Evolutionary conservation across 495 filamentous ascomycete genomes (phyloP).

Genomic region (Penicillium simplicissimum): DNA sequence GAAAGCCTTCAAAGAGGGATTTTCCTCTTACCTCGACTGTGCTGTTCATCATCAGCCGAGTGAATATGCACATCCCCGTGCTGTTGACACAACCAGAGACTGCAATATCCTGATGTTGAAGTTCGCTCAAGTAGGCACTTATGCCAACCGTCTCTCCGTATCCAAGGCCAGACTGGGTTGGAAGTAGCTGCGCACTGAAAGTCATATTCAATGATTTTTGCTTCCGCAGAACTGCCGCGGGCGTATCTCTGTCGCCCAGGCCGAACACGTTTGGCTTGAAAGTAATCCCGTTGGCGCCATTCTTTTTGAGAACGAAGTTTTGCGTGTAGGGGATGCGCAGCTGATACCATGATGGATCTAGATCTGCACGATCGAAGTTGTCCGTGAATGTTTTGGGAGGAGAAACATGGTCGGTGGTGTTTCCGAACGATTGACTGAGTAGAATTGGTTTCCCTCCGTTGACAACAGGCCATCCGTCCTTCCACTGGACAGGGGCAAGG

Average conservation of each 20-base stretch:
- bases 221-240: not conserved
- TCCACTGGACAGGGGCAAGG: not conserved
- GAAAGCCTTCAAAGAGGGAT: not conserved
- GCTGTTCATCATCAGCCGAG: not conserved
- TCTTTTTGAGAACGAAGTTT: not conserved
- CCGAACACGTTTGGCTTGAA: not conserved
- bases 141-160: not conserved
- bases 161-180: not conserved
- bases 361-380: not conserved
- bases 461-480: not conserved
- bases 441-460: not conserved
- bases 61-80: constrained; percentile 1
- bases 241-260: not conserved
- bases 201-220: not conserved
- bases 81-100: not conserved
- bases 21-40: not conserved
- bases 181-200: not conserved
- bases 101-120: not conserved
- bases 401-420: not conserved
- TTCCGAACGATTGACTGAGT: not conserved
- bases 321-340: not conserved
- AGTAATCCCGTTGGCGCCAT: not conserved
- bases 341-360: not conserved
- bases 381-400: not conserved
- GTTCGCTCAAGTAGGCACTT: not conserved